Evolutionary conservation across 192 early-diverging fungal genomes (phyloP).

Genomic region (Gonapodya sp.): DNA sequence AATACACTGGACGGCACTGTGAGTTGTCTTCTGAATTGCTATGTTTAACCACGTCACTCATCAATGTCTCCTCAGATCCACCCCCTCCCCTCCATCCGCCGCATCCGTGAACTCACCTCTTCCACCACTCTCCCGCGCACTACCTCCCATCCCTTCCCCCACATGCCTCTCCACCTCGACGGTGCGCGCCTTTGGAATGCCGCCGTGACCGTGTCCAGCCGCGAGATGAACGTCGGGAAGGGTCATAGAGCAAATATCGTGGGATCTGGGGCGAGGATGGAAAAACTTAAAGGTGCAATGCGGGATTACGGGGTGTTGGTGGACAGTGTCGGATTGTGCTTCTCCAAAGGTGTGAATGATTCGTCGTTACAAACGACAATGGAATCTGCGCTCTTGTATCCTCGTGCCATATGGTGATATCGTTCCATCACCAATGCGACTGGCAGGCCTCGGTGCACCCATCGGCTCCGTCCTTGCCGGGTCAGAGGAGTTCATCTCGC

Average conservation of each 20-base stretch:
- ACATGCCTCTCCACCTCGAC: slow-evolving; percentile 65
- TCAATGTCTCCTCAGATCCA: background rate
- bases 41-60: background rate
- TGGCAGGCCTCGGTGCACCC: slow-evolving; percentile 68
- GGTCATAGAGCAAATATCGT: background rate
- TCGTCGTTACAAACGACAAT: background rate
- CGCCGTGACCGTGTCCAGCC: slow-evolving; percentile 19
- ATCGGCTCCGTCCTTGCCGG: slow-evolving; percentile 85
- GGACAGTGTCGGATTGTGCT: slow-evolving; percentile 77
- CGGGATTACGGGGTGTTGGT: slow-evolving; percentile 48
- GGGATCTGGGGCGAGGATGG: slow-evolving; percentile 39
- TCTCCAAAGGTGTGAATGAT: slow-evolving; percentile 53
- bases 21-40: slow-evolving; percentile 44
- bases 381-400: too few species aligned
- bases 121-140: slow-evolving; percentile 26
- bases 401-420: too few species aligned
- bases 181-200: slow-evolving; percentile 91
- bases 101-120: slow-evolving; percentile 50
- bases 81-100: slow-evolving; percentile 25
- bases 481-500: slow-evolving; percentile 49
- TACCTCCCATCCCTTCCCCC: background rate
- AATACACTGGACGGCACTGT: slow-evolving; percentile 77
- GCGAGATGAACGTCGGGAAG: background rate
- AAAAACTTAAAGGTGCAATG: background rate
- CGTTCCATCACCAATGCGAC: too few species aligned